phyloP scores from a whole-genome alignment of 768 basidiomycete species.

The Sutorius australiensis region DNA sequence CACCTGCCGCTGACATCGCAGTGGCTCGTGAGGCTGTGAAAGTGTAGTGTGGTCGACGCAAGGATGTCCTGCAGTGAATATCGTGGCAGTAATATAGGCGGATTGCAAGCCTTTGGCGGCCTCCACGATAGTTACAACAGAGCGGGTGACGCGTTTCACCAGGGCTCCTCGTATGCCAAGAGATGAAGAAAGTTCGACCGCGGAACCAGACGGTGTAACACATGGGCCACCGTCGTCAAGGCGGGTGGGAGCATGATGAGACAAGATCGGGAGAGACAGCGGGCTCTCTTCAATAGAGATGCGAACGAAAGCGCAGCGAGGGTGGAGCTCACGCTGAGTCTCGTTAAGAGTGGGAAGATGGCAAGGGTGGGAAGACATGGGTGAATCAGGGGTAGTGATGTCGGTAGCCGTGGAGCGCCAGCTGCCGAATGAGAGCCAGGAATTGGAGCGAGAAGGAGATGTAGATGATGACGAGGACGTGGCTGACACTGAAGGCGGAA shows the following conservation, averaged over 20 bases:
- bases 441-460: slow-evolving; percentile 35
- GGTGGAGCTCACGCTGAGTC: slow-evolving; percentile 33
- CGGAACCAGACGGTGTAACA: slow-evolving; percentile 4
- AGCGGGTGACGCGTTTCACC: slow-evolving; percentile 32
- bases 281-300: slow-evolving; percentile 40
- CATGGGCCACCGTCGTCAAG: slow-evolving; percentile 19
- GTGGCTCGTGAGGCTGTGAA: slow-evolving; percentile 13
- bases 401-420: slow-evolving; percentile 38
- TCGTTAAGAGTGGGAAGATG: slow-evolving; percentile 29
- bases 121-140: slow-evolving; percentile 43
- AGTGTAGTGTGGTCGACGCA: slow-evolving; percentile 13
- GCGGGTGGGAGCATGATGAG: neutral
- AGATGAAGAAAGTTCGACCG: neutral
- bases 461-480: slow-evolving; percentile 25
- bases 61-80: slow-evolving; percentile 41
- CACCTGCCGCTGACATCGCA: slow-evolving; percentile 12
- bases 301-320: slow-evolving; percentile 33
- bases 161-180: slow-evolving; percentile 11
- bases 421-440: slow-evolving; percentile 43
- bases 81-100: slow-evolving; percentile 52
- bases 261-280: slow-evolving; percentile 17
- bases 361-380: slow-evolving; percentile 25
- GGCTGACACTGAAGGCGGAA: slow-evolving; percentile 23
- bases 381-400: slow-evolving; percentile 32
- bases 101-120: slow-evolving; percentile 55